A percentile compares a stretch with the other conserved stretches of the same genome.
Conservation (phyloP, 768 basidiomycete genomes). For the Zangia roseola region DNA sequence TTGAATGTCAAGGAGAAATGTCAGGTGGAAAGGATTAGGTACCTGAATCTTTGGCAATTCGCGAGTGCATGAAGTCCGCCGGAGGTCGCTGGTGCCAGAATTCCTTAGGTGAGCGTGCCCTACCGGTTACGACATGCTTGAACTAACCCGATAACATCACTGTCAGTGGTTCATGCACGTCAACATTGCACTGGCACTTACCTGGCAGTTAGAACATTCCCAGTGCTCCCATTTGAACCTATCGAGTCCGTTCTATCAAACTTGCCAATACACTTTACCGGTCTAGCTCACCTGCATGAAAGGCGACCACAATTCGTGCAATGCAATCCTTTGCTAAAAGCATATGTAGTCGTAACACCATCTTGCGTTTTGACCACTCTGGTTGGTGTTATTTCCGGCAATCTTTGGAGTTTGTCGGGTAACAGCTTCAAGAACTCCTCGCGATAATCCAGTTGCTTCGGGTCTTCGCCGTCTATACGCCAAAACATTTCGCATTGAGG, state of each 20-base stretch:
- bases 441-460: conserved; percentile 45
- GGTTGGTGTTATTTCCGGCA: conserved; percentile 41
- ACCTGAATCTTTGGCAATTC: conserved; percentile 32
- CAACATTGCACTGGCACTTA: conserved; percentile 27
- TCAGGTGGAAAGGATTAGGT: background rate
- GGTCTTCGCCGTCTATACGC: conserved; percentile 33
- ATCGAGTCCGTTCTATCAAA: background rate
- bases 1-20: background rate
- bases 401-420: conserved; percentile 27
- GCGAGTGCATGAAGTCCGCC: conserved; percentile 28
- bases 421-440: conserved; percentile 44
- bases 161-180: background rate
- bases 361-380: conserved; percentile 28
- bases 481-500: conserved; percentile 60
- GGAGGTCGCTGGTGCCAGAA: conserved; percentile 35
- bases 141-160: conserved; percentile 8
- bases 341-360: conserved; percentile 50
- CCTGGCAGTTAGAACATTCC: conserved; percentile 64
- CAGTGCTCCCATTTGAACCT: conserved; percentile 77
- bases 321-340: conserved; percentile 66
- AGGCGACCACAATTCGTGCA: conserved; percentile 68
- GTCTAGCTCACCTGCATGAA: conserved; percentile 58
- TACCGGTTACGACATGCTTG: conserved; percentile 16
- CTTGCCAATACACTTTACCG: background rate
- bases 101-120: conserved; percentile 33